These are phyloP conservation scores for Clonostachys rosea DNA, from an alignment of 2,329 filamentous ascomycete genomes.

Conservation along the genomic window DNA sequence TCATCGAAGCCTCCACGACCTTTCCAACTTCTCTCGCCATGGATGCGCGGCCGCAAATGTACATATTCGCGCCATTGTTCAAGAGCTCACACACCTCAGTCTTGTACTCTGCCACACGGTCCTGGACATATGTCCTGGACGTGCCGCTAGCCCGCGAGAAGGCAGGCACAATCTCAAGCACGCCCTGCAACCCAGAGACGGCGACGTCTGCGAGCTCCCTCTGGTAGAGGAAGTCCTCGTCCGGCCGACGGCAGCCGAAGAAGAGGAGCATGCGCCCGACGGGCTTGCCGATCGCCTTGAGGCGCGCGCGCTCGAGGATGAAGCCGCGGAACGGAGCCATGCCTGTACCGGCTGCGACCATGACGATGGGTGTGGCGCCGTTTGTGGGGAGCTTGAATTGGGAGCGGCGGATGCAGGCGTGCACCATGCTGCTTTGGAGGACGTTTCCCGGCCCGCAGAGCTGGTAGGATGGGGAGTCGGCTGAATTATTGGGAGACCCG, in stretches of 20 bases:
- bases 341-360: slow-evolving; percentile 46
- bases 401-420: slow-evolving; percentile 73
- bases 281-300: slow-evolving; percentile 50
- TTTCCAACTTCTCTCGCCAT: not conserved
- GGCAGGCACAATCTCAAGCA: not conserved
- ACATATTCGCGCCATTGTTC: not conserved
- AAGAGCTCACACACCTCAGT: not conserved
- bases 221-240: slow-evolving; percentile 50
- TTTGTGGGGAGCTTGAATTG: slow-evolving; percentile 95
- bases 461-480: slow-evolving; percentile 15
- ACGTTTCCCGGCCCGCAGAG: slow-evolving; percentile 2
- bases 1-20: not conserved
- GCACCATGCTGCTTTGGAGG: slow-evolving; percentile 2
- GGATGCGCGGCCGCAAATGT: not conserved
- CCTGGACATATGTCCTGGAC: not conserved
- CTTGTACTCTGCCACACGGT: not conserved
- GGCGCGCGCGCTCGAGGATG: slow-evolving; percentile 11
- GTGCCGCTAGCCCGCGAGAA: not conserved
- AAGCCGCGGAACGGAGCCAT: slow-evolving; percentile 33
- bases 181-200: slow-evolving; percentile 1
- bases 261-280: slow-evolving; percentile 35
- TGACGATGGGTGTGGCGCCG: slow-evolving; percentile 56
- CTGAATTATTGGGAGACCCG: slow-evolving; percentile 30
- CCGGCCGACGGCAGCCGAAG: slow-evolving; percentile 51
- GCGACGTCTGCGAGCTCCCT: slow-evolving; percentile 19